phyloP scores from a whole-genome alignment of 129 eudicot species.

The Heracleum sosnowskyi region DNA sequence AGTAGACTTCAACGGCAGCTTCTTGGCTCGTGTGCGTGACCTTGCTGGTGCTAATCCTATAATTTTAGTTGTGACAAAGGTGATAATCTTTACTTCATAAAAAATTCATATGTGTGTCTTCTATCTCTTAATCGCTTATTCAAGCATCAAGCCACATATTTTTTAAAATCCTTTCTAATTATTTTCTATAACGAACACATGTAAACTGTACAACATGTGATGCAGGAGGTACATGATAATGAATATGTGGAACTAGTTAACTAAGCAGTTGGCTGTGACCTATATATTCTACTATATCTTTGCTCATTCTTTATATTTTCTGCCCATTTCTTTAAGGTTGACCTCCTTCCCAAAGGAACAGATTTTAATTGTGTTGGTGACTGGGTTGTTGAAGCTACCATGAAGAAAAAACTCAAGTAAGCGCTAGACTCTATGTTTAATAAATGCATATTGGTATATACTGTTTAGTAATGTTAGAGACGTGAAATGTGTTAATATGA shows the following conservation, averaged over 20 bases:
- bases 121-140: background rate
- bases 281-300: background rate
- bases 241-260: background rate
- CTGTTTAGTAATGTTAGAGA: background rate
- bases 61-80: conserved; percentile 91
- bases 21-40: conserved; percentile 88
- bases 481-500: background rate
- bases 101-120: background rate
- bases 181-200: background rate
- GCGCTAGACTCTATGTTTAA: conserved; percentile 17
- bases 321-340: conserved; percentile 51
- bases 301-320: background rate
- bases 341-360: conserved; percentile 98
- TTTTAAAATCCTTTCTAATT: background rate
- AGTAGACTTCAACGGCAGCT: conserved; percentile 97
- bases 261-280: background rate
- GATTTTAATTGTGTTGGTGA: conserved; percentile 96
- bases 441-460: background rate
- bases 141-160: background rate
- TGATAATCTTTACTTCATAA: conserved; percentile 6
- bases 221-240: background rate
- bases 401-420: conserved; percentile 89
- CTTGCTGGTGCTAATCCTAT: conserved; percentile 97
- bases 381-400: conserved; percentile 97
- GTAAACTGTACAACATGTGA: background rate